phyloP scores from a whole-genome alignment of 805 yeast species.

The Sugiyamaella boreocaroliniensis region DNA sequence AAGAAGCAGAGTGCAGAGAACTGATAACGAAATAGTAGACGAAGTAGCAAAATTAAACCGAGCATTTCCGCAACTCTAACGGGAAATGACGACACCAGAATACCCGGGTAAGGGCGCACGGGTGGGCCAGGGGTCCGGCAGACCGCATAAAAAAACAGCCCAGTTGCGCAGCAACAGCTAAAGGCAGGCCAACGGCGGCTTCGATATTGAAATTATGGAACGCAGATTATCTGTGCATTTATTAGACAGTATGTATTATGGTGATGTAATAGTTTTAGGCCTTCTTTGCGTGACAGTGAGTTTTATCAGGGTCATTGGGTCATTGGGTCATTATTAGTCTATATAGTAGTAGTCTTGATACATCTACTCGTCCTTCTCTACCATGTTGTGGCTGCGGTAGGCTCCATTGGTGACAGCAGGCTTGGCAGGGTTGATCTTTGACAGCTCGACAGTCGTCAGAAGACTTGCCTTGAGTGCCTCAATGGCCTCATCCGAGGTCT shows the following conservation, averaged over 20 bases:
- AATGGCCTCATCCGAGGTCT: constrained; percentile 47
- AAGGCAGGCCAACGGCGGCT: neutral
- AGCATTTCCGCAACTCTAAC: neutral
- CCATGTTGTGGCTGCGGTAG: constrained; percentile 6
- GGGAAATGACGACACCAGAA: neutral
- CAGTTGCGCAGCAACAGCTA: neutral
- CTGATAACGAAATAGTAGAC: no score
- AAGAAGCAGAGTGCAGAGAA: no score
- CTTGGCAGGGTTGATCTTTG: constrained; percentile 1
- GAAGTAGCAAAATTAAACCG: no score
- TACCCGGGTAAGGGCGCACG: neutral
- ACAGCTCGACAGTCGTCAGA: constrained; percentile 2
- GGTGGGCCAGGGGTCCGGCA: no score
- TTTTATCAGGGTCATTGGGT: neutral
- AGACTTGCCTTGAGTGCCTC: constrained; percentile 28
- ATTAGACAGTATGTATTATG: no score
- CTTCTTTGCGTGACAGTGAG: neutral
- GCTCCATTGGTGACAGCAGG: neutral
- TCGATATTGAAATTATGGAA: no score
- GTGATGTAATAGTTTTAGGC: neutral
- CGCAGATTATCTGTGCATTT: no score
- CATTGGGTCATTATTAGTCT: neutral
- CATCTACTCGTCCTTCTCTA: neutral
- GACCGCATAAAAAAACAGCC: neutral
- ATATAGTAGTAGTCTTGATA: neutral